These are phyloP conservation scores for Steccherinum ochraceum DNA, from an alignment of 768 basidiomycete species.

Conservation along the genomic window DNA sequence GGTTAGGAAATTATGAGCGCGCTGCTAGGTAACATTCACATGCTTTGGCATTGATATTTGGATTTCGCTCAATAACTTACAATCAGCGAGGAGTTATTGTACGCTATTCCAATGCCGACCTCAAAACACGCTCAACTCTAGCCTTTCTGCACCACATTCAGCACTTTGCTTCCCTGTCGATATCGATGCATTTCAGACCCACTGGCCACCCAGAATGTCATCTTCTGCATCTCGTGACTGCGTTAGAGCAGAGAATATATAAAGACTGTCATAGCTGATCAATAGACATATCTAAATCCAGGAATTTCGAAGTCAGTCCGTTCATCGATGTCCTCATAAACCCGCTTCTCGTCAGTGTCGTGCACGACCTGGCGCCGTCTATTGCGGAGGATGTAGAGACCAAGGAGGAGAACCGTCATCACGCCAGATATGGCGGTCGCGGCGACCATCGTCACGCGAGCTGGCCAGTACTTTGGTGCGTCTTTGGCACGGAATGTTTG, in stretches of 20 bases:
- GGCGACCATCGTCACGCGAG: neutral
- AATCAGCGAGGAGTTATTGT: too few relatives aligned
- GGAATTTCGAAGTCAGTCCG: neutral
- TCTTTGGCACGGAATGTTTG: conserved; percentile 3
- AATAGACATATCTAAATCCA: neutral
- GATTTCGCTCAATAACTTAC: too few relatives aligned
- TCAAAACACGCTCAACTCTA: too few relatives aligned
- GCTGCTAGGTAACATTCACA: too few relatives aligned
- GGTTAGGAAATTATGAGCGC: too few relatives aligned
- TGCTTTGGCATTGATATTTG: too few relatives aligned
- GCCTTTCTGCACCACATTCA: too few relatives aligned
- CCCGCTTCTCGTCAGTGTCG: neutral
- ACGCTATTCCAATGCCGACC: too few relatives aligned
- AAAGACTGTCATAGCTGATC: neutral
- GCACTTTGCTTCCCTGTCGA: neutral
- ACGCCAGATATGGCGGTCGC: neutral
- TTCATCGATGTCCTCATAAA: neutral
- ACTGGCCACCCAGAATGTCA: too few relatives aligned
- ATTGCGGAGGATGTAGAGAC: neutral
- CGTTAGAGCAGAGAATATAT: too few relatives aligned
- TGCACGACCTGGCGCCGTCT: neutral
- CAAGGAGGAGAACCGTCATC: neutral
- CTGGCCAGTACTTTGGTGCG: neutral
- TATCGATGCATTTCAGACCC: too few relatives aligned
- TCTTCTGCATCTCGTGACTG: too few relatives aligned